Evolutionary conservation across 78 protist species (phyloP).

Genomic region (Dictyostelium purpureum): DNA sequence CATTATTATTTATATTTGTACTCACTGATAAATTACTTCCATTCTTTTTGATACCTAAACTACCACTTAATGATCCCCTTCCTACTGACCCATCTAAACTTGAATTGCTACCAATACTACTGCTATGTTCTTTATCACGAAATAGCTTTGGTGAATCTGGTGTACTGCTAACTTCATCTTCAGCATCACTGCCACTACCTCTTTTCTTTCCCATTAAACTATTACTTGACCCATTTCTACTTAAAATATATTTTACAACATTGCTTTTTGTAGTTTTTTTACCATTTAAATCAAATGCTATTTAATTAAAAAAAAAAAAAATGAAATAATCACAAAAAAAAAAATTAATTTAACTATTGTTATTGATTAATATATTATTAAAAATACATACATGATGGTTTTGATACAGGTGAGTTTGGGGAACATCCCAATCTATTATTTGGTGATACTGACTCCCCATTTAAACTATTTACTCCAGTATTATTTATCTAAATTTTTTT

Average conservation of each 20-base stretch:
- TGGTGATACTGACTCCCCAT: conserved; percentile 24
- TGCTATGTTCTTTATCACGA: neutral
- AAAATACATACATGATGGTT: neutral
- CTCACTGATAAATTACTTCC: neutral
- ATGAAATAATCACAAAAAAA: neutral
- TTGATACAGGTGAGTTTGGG: neutral
- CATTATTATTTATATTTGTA: neutral
- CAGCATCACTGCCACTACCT: neutral
- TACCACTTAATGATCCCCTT: neutral
- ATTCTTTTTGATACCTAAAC: neutral
- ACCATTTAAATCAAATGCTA: conserved; percentile 38
- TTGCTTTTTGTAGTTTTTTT: conserved; percentile 31
- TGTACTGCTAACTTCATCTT: neutral
- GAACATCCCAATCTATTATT: conserved; percentile 2
- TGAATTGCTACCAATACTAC: neutral
- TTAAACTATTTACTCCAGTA: neutral
- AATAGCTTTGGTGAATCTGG: conserved; percentile 50
- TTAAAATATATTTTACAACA: conserved; percentile 36
- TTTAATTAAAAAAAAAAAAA: neutral
- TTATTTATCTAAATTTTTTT: conserved; percentile 8
- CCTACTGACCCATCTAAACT: neutral
- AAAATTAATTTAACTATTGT: neutral
- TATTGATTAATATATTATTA: neutral
- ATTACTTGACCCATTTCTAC: conserved; percentile 25
- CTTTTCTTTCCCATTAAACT: conserved; percentile 1